Evolutionary conservation across 306 rosid genomes (phyloP).

Genomic region (Notholithocarpus densiflorus): DNA sequence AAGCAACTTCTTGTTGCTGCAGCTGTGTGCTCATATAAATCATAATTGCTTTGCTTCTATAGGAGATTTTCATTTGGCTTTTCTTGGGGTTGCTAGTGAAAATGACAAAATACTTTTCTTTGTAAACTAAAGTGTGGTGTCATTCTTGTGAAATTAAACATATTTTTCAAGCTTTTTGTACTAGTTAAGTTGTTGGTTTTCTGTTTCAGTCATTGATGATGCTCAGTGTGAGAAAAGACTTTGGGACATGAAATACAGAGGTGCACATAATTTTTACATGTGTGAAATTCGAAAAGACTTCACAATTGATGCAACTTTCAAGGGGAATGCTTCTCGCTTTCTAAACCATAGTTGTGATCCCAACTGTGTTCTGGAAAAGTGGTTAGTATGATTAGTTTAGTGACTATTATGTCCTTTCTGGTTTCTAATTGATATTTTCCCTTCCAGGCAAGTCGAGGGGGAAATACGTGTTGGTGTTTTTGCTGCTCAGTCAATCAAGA

Average conservation of each 20-base stretch:
- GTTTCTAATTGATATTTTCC: constrained; percentile 1
- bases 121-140: background rate
- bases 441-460: constrained; percentile 86
- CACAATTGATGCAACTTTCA: constrained; percentile 93
- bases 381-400: constrained; percentile 54
- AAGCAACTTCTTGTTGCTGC: background rate
- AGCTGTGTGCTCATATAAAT: background rate
- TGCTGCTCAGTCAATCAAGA: constrained; percentile 66
- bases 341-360: constrained; percentile 93
- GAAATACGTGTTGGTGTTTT: constrained; percentile 87
- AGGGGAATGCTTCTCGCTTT: constrained; percentile 83
- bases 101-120: background rate
- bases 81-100: background rate
- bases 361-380: constrained; percentile 83
- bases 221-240: constrained; percentile 81
- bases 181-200: background rate
- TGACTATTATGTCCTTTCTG: background rate
- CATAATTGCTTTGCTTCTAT: background rate
- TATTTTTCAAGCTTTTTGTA: no score
- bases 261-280: constrained; percentile 79
- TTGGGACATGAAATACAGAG: constrained; percentile 87
- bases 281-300: constrained; percentile 93
- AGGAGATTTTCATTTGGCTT: background rate
- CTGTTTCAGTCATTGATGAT: constrained; percentile 78
- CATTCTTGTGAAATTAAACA: background rate